phyloP scores from a whole-genome alignment of 805 yeast genomes.

The Sugiyamaella boreocaroliniensis region DNA sequence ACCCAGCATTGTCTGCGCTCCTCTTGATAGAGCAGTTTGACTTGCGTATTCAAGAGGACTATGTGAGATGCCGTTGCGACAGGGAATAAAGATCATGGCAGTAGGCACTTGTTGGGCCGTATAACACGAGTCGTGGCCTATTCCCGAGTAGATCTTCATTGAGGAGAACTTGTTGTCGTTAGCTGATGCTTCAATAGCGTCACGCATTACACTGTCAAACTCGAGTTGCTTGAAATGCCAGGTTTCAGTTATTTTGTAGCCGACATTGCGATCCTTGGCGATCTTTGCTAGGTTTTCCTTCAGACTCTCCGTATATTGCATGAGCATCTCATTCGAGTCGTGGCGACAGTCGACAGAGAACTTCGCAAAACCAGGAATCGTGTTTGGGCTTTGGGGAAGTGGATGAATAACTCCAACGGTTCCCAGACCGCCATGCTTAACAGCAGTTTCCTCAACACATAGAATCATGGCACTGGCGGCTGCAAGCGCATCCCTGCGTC shows the following conservation, averaged over 20 bases:
- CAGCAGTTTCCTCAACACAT: constrained; percentile 50
- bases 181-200: constrained; percentile 49
- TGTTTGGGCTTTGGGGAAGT: constrained; percentile 58
- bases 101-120: constrained; percentile 55
- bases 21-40: constrained; percentile 58
- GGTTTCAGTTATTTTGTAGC: constrained; percentile 37
- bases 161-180: constrained; percentile 12
- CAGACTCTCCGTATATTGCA: constrained; percentile 35
- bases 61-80: constrained; percentile 60
- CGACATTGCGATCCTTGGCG: constrained; percentile 25
- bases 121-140: constrained; percentile 68
- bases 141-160: constrained; percentile 42
- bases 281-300: constrained; percentile 29
- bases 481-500: constrained; percentile 55
- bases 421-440: constrained; percentile 45
- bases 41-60: constrained; percentile 60
- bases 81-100: constrained; percentile 68
- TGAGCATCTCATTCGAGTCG: constrained; percentile 39
- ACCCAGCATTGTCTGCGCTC: constrained; percentile 50
- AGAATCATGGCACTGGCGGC: constrained; percentile 53
- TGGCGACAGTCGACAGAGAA: constrained; percentile 61
- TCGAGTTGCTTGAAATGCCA: constrained; percentile 50
- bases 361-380: constrained; percentile 54
- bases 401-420: constrained; percentile 53
- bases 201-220: constrained; percentile 47